A percentile compares a stretch with the other conserved stretches of the same genome.
Conservation (phyloP, 345 rosid species). For the Barbarea vulgaris region DNA sequence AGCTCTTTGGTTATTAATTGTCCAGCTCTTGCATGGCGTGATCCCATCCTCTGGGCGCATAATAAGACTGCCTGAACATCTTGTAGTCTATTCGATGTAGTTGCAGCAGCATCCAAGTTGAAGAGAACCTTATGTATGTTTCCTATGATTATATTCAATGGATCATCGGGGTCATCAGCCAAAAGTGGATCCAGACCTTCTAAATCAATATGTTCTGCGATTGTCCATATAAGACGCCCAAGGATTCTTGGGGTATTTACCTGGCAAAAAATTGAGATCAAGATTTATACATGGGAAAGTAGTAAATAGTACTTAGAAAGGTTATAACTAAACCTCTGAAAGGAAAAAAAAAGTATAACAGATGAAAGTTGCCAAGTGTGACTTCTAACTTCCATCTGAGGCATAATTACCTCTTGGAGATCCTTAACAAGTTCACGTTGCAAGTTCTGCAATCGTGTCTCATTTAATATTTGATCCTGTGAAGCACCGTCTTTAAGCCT, state of each 20-base stretch:
- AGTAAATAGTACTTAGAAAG: not conserved
- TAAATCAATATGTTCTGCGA: slow-evolving; percentile 89
- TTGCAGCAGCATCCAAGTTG: slow-evolving; percentile 76
- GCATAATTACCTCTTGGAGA: slow-evolving; percentile 73
- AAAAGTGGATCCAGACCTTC: slow-evolving; percentile 98
- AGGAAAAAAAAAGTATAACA: not conserved
- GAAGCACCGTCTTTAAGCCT: slow-evolving; percentile 98
- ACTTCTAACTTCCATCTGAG: not conserved
- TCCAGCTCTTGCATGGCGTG: slow-evolving; percentile 84
- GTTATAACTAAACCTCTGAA: not conserved
- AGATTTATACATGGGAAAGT: slow-evolving; percentile 9
- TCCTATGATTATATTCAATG: slow-evolving; percentile 76
- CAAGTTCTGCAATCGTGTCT: slow-evolving; percentile 88
- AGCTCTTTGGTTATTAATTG: slow-evolving; percentile 81
- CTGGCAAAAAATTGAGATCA: slow-evolving; percentile 50
- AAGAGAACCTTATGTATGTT: slow-evolving; percentile 87
- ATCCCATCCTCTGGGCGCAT: slow-evolving; percentile 86
- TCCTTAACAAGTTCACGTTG: slow-evolving; percentile 90
- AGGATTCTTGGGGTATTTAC: slow-evolving; percentile 73
- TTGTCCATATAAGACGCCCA: slow-evolving; percentile 89
- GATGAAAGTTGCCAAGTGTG: slow-evolving; percentile 10
- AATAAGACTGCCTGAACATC: slow-evolving; percentile 95
- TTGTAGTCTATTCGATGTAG: slow-evolving; percentile 80
- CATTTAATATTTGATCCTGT: slow-evolving; percentile 92
- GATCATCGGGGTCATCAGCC: slow-evolving; percentile 98